phyloP scores from a whole-genome alignment of 441 rosid genomes.

The Brassica hybrid region DNA sequence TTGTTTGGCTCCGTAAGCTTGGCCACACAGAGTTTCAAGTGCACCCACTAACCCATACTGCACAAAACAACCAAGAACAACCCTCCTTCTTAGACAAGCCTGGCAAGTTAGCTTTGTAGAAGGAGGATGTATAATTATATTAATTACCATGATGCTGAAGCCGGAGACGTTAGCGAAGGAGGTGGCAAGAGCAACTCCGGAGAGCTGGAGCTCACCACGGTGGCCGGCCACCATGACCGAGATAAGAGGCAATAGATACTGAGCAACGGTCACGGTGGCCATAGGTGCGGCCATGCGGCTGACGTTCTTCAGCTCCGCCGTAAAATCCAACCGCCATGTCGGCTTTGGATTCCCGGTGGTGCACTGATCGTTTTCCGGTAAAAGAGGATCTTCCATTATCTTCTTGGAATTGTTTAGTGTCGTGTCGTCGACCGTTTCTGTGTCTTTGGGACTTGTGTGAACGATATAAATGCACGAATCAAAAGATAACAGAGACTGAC shows the following conservation, averaged over 20 bases:
- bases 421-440: conserved; percentile 6
- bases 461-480: not conserved
- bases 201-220: conserved; percentile 35
- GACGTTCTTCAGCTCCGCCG: conserved; percentile 36
- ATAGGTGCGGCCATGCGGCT: conserved; percentile 37
- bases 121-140: too few relatives aligned
- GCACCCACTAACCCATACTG: conserved; percentile 39
- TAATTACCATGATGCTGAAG: conserved; percentile 34
- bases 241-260: conserved; percentile 29
- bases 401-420: conserved; percentile 12
- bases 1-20: conserved; percentile 45
- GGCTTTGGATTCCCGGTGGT: conserved; percentile 3
- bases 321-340: conserved; percentile 28
- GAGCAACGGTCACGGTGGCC: conserved; percentile 41
- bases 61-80: not conserved
- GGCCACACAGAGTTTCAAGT: conserved; percentile 45
- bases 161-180: conserved; percentile 41
- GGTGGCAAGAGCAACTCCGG: conserved; percentile 41
- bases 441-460: conserved; percentile 18
- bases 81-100: not conserved
- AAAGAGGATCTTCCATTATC: conserved; percentile 37
- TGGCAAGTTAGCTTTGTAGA: too few relatives aligned
- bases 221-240: conserved; percentile 43
- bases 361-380: not conserved
- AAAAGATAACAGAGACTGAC: not conserved